Evolutionary conservation across 805 yeast genomes (phyloP).

Genomic region (Ogataea allantospora): DNA sequence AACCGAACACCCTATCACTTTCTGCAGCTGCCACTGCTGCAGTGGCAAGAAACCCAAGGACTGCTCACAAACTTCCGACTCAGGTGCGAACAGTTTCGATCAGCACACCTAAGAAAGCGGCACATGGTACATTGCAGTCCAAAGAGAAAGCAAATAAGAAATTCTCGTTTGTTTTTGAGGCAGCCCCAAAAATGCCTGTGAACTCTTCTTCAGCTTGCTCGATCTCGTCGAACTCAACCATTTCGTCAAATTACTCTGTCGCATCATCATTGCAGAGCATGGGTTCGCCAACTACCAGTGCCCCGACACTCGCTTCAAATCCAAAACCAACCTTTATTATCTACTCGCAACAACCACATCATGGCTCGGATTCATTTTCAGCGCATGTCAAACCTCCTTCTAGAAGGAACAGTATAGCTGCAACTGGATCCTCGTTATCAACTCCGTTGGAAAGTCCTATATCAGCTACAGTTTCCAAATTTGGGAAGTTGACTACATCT

Average conservation of each 20-base stretch:
- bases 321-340: conserved; percentile 16
- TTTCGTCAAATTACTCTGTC: conserved; percentile 16
- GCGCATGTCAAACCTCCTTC: conserved; percentile 1
- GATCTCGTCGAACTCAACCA: conserved; percentile 21
- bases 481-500: conserved; percentile 20
- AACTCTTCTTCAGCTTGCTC: conserved; percentile 18
- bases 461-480: conserved; percentile 22
- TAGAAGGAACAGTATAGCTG: conserved; percentile 6
- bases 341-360: conserved; percentile 12
- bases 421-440: conserved; percentile 6
- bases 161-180: conserved; percentile 26
- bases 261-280: conserved; percentile 14
- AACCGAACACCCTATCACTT: conserved; percentile 15
- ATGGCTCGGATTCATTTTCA: neutral
- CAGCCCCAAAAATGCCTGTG: conserved; percentile 13
- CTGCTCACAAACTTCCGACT: neutral
- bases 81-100: neutral
- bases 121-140: conserved; percentile 1
- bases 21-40: conserved; percentile 25
- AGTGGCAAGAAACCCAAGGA: conserved; percentile 16
- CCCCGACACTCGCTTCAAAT: conserved; percentile 6
- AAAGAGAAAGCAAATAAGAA: conserved; percentile 3
- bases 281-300: conserved; percentile 13
- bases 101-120: conserved; percentile 3
- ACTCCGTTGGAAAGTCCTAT: conserved; percentile 21